Conservation (phyloP, 495 filamentous ascomycete genomes). For the Symbiotaphrina buchneri region DNA sequence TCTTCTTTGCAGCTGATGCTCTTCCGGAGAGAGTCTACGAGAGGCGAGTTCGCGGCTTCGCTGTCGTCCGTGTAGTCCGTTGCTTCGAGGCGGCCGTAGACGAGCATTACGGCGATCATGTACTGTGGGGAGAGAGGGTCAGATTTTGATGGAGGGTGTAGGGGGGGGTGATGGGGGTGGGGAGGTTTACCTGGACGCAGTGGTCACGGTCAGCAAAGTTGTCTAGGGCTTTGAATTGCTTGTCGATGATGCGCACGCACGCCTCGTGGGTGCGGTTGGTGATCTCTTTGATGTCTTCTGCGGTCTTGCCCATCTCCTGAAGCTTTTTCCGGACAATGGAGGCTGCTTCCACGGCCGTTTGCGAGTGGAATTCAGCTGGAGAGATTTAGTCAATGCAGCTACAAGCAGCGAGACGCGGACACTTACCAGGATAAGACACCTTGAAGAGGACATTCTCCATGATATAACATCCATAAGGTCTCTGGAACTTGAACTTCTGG, state of each 20-base stretch:
- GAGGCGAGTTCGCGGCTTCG: slow-evolving; percentile 72
- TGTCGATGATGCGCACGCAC: slow-evolving; percentile 97
- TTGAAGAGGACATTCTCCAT: slow-evolving; percentile 99
- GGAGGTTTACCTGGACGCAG: slow-evolving; percentile 53
- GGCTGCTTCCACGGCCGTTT: slow-evolving; percentile 90
- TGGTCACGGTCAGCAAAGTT: slow-evolving; percentile 99
- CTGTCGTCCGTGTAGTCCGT: slow-evolving; percentile 78
- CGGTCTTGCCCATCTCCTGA: slow-evolving; percentile 66
- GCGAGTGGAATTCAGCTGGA: slow-evolving; percentile 91
- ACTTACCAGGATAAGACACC: slow-evolving; percentile 82
- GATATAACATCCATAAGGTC: slow-evolving; percentile 90
- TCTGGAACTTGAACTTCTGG: slow-evolving; percentile 87
- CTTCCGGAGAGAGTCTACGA: slow-evolving; percentile 74
- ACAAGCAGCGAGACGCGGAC: slow-evolving; percentile 2
- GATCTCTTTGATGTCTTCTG: slow-evolving; percentile 80
- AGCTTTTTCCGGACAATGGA: slow-evolving; percentile 69
- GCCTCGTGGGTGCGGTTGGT: slow-evolving; percentile 94
- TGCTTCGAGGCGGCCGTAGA: slow-evolving; percentile 77
- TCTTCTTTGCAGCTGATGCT: slow-evolving; percentile 93
- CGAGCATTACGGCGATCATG: slow-evolving; percentile 92
- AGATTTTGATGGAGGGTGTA: not conserved
- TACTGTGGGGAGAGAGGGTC: slow-evolving; percentile 24
- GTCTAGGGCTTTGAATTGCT: slow-evolving; percentile 98
- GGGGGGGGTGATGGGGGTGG: not conserved
- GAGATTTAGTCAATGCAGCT: slow-evolving; percentile 3